Percentiles rank a stretch among this genome's conserved stretches.
These are phyloP conservation scores for Ophioceras dolichostomum DNA, from an alignment of 2,329 filamentous ascomycete genomes.

Conservation along the genomic window DNA sequence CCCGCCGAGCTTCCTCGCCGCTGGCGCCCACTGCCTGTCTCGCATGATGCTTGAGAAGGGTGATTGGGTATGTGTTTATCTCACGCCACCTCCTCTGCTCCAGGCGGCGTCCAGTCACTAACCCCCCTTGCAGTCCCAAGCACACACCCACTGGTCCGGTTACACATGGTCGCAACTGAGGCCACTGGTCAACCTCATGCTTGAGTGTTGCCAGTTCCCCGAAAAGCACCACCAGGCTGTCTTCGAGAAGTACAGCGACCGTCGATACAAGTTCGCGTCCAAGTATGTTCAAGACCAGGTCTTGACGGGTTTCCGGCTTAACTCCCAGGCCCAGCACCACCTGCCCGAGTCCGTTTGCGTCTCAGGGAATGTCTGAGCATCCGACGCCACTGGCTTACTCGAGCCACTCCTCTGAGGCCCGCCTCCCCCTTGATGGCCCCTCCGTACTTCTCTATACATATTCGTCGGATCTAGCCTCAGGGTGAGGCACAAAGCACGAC, in stretches of 20 bases:
- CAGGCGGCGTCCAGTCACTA: neutral
- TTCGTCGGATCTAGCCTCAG: too few relatives aligned
- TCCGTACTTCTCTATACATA: neutral
- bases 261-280: slow-evolving; percentile 76
- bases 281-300: slow-evolving; percentile 68
- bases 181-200: slow-evolving; percentile 62
- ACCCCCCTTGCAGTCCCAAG: slow-evolving; percentile 44
- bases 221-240: slow-evolving; percentile 74
- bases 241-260: slow-evolving; percentile 84
- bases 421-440: neutral
- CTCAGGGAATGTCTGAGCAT: neutral
- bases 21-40: slow-evolving; percentile 84
- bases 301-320: slow-evolving; percentile 42
- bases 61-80: slow-evolving; percentile 61
- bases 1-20: slow-evolving; percentile 80
- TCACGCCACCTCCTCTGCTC: neutral
- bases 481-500: too few relatives aligned
- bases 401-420: neutral
- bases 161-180: slow-evolving; percentile 82
- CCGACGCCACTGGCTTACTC: neutral
- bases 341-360: too few relatives aligned
- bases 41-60: slow-evolving; percentile 84
- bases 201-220: slow-evolving; percentile 79
- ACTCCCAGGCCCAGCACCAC: slow-evolving; percentile 23
- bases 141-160: slow-evolving; percentile 84